phyloP scores from a whole-genome alignment of 305 asterid species.

The Fraxinus velutina region DNA sequence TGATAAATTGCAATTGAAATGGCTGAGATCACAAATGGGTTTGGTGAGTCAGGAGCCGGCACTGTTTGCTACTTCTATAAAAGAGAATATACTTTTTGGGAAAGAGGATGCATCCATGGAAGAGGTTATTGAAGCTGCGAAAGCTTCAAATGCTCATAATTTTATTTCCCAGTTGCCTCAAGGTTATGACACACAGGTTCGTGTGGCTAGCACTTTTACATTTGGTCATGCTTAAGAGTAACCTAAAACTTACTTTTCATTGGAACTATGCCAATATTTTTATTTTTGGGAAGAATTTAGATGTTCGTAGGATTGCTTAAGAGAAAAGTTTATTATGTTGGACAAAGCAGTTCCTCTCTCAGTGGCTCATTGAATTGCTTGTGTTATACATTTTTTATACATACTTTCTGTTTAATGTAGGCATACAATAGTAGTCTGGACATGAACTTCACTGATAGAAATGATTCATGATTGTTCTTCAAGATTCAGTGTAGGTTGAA shows the following conservation, averaged over 20 bases:
- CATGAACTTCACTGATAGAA: background rate
- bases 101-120: constrained; percentile 79
- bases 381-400: too few species aligned
- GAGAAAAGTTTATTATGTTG: too few species aligned
- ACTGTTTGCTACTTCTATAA: constrained; percentile 78
- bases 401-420: too few species aligned
- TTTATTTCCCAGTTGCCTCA: constrained; percentile 82
- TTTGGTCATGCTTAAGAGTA: background rate
- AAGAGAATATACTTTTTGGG: constrained; percentile 84
- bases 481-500: background rate
- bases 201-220: background rate
- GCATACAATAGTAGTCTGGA: too few species aligned
- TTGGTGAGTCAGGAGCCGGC: constrained; percentile 44
- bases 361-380: background rate
- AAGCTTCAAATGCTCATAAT: constrained; percentile 89
- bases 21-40: background rate
- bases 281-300: background rate
- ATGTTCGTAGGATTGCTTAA: background rate
- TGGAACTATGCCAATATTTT: background rate
- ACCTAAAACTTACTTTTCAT: background rate
- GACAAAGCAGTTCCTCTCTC: background rate
- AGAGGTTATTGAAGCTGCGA: constrained; percentile 77
- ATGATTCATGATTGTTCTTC: background rate
- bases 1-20: background rate
- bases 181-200: constrained; percentile 90